Evolutionary conservation across 257 asterid genomes (phyloP).

Genomic region (Henckelia pumila): DNA sequence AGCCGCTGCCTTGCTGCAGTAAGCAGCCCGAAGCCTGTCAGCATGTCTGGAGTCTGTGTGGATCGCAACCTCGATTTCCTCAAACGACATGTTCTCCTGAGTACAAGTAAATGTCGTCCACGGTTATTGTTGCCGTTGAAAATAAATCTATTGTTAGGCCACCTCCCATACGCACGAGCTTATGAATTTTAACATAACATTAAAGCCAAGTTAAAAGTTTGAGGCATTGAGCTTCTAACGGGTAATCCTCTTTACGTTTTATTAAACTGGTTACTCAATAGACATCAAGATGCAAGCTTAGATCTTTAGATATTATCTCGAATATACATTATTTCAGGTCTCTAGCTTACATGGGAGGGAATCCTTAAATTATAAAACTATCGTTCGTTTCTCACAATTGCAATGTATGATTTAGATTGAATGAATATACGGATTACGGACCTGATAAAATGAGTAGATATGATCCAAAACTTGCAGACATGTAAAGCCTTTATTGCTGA

Average conservation of each 20-base stretch:
- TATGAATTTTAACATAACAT: too few relatives aligned
- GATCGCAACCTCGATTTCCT: conserved; percentile 73
- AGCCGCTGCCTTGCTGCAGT: conserved; percentile 26
- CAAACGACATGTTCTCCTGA: conserved; percentile 71
- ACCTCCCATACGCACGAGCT: not conserved
- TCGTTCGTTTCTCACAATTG: not conserved
- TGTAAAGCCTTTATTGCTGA: conserved; percentile 77
- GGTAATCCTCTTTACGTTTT: not conserved
- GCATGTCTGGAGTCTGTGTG: conserved; percentile 94
- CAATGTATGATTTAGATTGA: not conserved
- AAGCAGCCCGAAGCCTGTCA: conserved; percentile 65
- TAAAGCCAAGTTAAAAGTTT: too few relatives aligned
- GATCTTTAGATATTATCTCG: not conserved
- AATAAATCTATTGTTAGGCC: not conserved
- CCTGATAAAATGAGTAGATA: conserved; percentile 86
- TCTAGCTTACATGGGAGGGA: too few relatives aligned
- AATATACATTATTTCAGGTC: too few relatives aligned
- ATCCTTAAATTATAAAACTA: too few relatives aligned
- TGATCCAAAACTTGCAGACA: conserved; percentile 81
- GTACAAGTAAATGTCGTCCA: not conserved
- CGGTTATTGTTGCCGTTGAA: conserved; percentile 1
- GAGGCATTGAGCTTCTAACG: not conserved
- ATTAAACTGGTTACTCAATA: not conserved
- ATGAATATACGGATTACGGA: conserved; percentile 24
- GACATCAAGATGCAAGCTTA: not conserved